A percentile compares a stretch with the other conserved stretches of the same genome.
These are phyloP conservation scores for Carex littledalei DNA, from an alignment of 176 grass and related monocot genomes.

Conservation along the genomic window DNA sequence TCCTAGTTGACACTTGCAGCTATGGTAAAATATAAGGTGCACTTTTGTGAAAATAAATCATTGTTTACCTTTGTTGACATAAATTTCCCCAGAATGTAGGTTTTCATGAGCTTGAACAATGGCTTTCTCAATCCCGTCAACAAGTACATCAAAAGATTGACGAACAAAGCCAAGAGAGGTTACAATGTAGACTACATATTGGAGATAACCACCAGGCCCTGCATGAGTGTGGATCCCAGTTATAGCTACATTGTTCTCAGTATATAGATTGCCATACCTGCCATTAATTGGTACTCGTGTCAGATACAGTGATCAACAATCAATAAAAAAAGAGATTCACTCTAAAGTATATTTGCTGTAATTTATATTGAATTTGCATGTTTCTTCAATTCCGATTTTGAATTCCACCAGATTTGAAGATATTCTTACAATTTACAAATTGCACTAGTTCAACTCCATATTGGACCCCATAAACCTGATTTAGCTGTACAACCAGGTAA, in stretches of 20 bases:
- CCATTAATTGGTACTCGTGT: not conserved
- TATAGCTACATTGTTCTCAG: constrained; percentile 83
- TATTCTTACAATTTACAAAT: not conserved
- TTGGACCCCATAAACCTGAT: not conserved
- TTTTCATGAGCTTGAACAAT: constrained; percentile 91
- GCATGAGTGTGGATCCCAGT: constrained; percentile 96
- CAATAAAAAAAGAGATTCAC: not conserved
- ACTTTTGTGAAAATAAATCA: not conserved
- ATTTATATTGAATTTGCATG: not conserved
- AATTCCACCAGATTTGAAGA: not conserved
- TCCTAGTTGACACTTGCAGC: not conserved
- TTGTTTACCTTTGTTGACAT: constrained; percentile 75
- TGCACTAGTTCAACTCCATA: not conserved
- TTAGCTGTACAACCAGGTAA: not conserved
- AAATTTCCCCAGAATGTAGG: constrained; percentile 64
- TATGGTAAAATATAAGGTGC: not conserved
- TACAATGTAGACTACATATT: constrained; percentile 90
- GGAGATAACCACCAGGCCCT: constrained; percentile 94
- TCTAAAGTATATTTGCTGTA: not conserved
- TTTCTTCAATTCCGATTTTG: not conserved
- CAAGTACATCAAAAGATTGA: constrained; percentile 94
- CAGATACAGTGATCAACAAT: not conserved
- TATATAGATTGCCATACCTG: constrained; percentile 90
- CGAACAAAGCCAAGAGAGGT: constrained; percentile 95
- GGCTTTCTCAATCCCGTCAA: constrained; percentile 83